Percentiles rank a stretch among this genome's conserved stretches.
phyloP scores from a whole-genome alignment of 2,329 filamentous ascomycete species.

The Aspergillus floridensis region DNA sequence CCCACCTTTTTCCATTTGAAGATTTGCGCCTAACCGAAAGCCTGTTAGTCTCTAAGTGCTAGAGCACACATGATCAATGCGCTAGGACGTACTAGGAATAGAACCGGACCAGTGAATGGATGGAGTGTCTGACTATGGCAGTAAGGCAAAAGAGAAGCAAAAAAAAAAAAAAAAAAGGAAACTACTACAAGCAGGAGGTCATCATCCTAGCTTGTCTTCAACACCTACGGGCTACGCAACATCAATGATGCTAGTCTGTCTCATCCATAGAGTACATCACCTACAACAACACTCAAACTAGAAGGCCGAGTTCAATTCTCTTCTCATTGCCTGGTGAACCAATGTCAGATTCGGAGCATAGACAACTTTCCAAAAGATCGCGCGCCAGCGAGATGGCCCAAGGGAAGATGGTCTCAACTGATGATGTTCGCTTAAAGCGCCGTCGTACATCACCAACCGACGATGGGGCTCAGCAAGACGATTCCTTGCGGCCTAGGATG shows the following conservation, averaged over 20 bases:
- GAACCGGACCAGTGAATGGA: not conserved
- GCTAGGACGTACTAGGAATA: not conserved
- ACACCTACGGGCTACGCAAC: not conserved
- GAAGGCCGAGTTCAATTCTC: not conserved
- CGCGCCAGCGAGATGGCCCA: constrained; percentile 27
- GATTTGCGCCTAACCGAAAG: not conserved
- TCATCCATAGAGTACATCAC: not conserved
- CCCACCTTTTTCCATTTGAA: not conserved
- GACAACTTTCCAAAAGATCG: constrained; percentile 30
- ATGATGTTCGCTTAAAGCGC: constrained; percentile 30
- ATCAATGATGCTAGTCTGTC: not conserved
- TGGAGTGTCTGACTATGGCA: not conserved
- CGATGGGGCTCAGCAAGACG: constrained; percentile 17
- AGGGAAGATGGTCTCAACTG: constrained; percentile 20
- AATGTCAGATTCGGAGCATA: constrained; percentile 19
- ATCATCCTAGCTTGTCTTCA: not conserved
- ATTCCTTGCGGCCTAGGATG: constrained; percentile 8
- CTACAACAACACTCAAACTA: not conserved
- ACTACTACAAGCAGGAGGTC: not conserved
- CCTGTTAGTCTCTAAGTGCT: not conserved
- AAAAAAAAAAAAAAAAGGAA: constrained; percentile 1
- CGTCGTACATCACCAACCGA: constrained; percentile 29
- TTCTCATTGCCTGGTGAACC: not conserved
- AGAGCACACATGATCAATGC: not conserved
- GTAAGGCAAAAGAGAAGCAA: not conserved